Conservation (phyloP, 2,329 filamentous ascomycete genomes). For the Dothideomycetidae sp. region DNA sequence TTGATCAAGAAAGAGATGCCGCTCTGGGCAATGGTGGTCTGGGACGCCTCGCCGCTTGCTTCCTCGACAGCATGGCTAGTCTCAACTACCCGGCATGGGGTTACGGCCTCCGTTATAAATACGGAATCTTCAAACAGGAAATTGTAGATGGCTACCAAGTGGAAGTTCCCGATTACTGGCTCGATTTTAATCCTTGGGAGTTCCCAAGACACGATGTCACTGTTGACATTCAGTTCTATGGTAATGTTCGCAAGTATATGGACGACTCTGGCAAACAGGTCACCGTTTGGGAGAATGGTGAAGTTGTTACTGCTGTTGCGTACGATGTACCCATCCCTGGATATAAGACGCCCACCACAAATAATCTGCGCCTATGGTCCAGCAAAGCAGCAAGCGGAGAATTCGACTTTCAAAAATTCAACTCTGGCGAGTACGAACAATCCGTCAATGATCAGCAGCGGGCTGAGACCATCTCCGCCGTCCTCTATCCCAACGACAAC, state of each 20-base stretch:
- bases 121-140: constrained; percentile 96
- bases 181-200: constrained; percentile 99
- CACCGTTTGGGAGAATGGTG: constrained; percentile 78
- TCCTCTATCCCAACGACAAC: constrained; percentile 84
- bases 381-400: constrained; percentile 94
- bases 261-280: constrained; percentile 59
- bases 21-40: constrained; percentile 92
- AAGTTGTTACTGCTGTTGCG: constrained; percentile 80
- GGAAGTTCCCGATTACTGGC: constrained; percentile 96
- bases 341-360: constrained; percentile 77
- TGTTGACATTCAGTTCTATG: constrained; percentile 95
- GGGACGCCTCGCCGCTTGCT: constrained; percentile 86
- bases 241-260: constrained; percentile 58
- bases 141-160: constrained; percentile 97
- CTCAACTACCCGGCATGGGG: constrained; percentile 96
- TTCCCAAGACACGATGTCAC: constrained; percentile 91
- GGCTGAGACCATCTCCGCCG: constrained; percentile 96
- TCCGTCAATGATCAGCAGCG: constrained; percentile 96
- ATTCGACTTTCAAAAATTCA: constrained; percentile 99
- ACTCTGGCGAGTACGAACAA: constrained; percentile 93
- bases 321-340: constrained; percentile 83
- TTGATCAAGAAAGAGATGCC: constrained; percentile 88
- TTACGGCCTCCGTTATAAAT: constrained; percentile 87
- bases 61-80: constrained; percentile 88
- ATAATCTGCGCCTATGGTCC: constrained; percentile 94